Evolutionary conservation across 2,329 filamentous ascomycete genomes (phyloP), one percentile per base, ranked within the genome.

Genomic region (Triangularia verruculosa): DNA sequence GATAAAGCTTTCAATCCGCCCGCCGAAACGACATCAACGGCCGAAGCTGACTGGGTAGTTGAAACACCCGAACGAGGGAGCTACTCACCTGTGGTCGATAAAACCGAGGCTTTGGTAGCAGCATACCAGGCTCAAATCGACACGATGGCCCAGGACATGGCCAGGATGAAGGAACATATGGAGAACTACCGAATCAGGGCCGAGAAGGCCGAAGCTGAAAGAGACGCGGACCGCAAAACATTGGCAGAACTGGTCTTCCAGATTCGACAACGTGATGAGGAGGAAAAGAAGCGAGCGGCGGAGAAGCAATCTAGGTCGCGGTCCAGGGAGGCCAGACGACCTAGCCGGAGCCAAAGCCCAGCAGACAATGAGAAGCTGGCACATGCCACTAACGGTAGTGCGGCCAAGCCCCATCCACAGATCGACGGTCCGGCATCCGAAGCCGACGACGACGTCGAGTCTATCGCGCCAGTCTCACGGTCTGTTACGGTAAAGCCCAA

Each of bases 201-300:
- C 8, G 90, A 97, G 74, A 83, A 80, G 64, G 93, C 93, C 3
- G 94, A 98, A 74, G 79, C 84, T 8, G 93, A 97, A 70, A 86
- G 89, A 54, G 86, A 89, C 61, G 25, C 51, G 8, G 51, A 27
- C 61, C 87, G 89, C 61, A 89, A 90, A 74, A 89, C 89, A 1
- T 78, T 99, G 53, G 89, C 90, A 1, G 91, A 97, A 73, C 95
- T 98, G 92, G 88, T 97, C 12, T 82, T 91, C 70, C 89, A 89
- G 68, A 89, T 97, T 62, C 86, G 93, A 60, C 83, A 81, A 70
- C 71, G 74, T 3, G 88, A 93, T 69, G 86, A 88, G 69, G 85
- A 85, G 68, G 82, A 79, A 28, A 78, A 74, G 67, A 79, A 77
- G 68, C 77, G 76, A 30, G 79, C 76, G n/a, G 77, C 77, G 3